Evolutionary conservation across 2,329 filamentous ascomycete genomes (phyloP), one percentile per base, ranked within the genome.

Genomic region (Rhexocercosporidium sp.): DNA sequence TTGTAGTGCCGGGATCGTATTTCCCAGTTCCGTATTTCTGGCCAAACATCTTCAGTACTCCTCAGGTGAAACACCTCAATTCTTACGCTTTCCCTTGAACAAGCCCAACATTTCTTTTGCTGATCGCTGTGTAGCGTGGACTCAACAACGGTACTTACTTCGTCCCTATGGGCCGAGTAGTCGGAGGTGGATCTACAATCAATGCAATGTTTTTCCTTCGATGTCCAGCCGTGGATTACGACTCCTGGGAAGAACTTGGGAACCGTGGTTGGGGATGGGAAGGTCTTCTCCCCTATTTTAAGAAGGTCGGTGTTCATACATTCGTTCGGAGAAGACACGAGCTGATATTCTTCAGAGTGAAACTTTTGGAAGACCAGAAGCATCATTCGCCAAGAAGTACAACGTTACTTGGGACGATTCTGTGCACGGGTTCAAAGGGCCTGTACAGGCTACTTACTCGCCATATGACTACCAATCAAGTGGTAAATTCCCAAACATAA

Each of bases 271-370:
- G 84, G 85, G 75, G 76, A 14, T 78, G 81, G 5, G 77, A 84
- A 4, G 83, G 85, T 3, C 76, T 88, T 70, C 73, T 83, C n/a
- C 84, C 85, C 0, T 84, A 83, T 67, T 75, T 86, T 64, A 85
- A 82, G 65, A 87, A 72, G 62, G 71, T 70, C 27, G 22, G 61
- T 49, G 9, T n/a, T 22, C 1, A 20, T n/a, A n/a, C n/a, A n/a
- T n/a, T n/a, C 25, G 9, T 22, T 18, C 12, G 5, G 11, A 44
- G 11, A 49, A 6, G 18, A 7, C 1, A 54, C 46, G 11, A 3
- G 1, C 20, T 41, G 31, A 57, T 41, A 29, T 14, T 27, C 25
- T 49, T 18, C 29, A 79, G 78, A 78, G 76, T 64, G 77, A 79
- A 66, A 79, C 73, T 8, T 81, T 78, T 59, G 77, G 76, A 3